These are phyloP conservation scores for Corymbia citriodora DNA, from an alignment of 441 rosid species.

Conservation along the genomic window DNA sequence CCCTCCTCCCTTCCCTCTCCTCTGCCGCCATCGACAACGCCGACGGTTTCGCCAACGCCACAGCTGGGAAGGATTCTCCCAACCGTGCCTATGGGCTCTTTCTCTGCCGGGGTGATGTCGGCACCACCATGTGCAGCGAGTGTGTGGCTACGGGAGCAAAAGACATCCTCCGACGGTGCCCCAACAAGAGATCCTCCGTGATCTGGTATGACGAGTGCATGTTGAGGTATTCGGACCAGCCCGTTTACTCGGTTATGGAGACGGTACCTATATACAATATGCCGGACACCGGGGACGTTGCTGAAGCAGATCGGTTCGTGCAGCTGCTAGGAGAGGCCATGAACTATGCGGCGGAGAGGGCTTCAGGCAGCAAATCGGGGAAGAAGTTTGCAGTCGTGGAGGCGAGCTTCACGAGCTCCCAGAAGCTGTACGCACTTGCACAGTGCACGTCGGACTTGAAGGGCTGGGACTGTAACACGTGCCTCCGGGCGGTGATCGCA, in stretches of 20 bases:
- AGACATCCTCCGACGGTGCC: not conserved
- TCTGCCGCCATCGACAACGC: not conserved
- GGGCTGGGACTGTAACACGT: not conserved
- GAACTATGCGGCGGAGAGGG: not conserved
- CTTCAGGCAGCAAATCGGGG: not conserved
- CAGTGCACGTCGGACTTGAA: slow-evolving; percentile 1
- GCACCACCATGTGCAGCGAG: not conserved
- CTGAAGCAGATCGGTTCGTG: not conserved
- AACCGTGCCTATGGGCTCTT: not conserved
- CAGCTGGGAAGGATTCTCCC: not conserved
- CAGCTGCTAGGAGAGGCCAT: not conserved
- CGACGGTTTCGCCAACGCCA: not conserved
- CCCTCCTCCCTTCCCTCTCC: not conserved
- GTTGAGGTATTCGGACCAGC: not conserved
- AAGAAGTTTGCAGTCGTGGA: not conserved
- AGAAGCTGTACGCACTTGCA: not conserved
- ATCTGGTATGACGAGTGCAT: not conserved
- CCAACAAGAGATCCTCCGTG: not conserved
- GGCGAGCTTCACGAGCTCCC: not conserved
- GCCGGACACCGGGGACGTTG: not conserved
- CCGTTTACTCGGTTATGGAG: not conserved
- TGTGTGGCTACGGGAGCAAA: not conserved
- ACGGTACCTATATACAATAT: not conserved
- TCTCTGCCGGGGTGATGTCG: not conserved
- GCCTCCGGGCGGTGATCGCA: not conserved